These are phyloP conservation scores for Neopestalotiopsis rosae DNA, from an alignment of 2,329 filamentous ascomycete species.

Conservation along the genomic window DNA sequence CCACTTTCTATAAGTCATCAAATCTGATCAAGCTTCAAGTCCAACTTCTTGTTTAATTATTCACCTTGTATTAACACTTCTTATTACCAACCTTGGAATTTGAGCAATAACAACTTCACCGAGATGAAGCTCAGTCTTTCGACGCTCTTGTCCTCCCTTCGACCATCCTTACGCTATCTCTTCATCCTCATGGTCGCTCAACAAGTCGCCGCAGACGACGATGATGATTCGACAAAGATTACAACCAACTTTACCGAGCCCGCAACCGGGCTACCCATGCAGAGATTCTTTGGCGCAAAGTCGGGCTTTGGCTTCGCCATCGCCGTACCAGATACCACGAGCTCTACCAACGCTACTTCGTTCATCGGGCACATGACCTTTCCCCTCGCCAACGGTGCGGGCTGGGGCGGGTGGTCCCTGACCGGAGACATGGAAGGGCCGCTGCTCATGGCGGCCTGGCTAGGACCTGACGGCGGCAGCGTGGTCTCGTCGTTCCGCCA, in stretches of 20 bases:
- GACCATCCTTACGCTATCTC: neutral
- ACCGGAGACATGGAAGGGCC: slow-evolving; percentile 50
- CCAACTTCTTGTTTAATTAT: too few species aligned
- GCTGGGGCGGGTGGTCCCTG: slow-evolving; percentile 52
- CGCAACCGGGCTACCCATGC: slow-evolving; percentile 39
- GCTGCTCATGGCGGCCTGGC: slow-evolving; percentile 50
- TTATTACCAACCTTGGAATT: neutral
- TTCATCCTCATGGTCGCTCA: neutral
- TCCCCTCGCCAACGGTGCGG: slow-evolving; percentile 43
- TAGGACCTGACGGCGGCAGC: slow-evolving; percentile 36
- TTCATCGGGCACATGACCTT: slow-evolving; percentile 55
- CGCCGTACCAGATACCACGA: slow-evolving; percentile 45
- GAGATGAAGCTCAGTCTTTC: neutral
- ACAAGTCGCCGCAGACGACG: neutral
- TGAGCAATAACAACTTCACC: neutral
- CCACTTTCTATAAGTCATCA: too few species aligned
- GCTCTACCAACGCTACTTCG: slow-evolving; percentile 21
- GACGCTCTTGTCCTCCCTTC: neutral
- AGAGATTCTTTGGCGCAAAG: slow-evolving; percentile 44
- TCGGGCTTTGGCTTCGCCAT: slow-evolving; percentile 48
- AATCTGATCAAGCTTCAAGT: too few species aligned
- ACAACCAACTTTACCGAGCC: slow-evolving; percentile 37
- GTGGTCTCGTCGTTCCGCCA: slow-evolving; percentile 50
- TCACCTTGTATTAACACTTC: too few species aligned
- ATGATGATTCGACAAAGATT: slow-evolving; percentile 1